These are phyloP conservation scores for Amanita subjunquillea DNA, from an alignment of 768 basidiomycete genomes.

Conservation along the genomic window DNA sequence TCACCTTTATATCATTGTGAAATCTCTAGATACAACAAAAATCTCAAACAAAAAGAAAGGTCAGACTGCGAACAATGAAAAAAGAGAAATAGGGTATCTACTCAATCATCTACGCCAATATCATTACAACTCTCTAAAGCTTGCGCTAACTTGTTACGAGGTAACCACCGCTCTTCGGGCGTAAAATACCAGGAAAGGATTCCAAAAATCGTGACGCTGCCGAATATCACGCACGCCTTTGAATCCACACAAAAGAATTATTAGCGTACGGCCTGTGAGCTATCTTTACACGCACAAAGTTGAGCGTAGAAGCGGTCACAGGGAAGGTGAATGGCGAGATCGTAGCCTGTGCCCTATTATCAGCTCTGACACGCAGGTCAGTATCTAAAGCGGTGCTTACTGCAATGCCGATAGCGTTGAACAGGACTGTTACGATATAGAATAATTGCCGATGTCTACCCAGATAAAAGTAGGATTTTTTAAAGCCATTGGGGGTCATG, in stretches of 20 bases:
- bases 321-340: constrained; percentile 87
- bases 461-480: constrained; percentile 60
- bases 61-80: no score
- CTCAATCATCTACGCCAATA: no score
- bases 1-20: no score
- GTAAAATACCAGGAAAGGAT: constrained; percentile 70
- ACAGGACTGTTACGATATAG: constrained; percentile 56
- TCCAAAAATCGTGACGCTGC: constrained; percentile 70
- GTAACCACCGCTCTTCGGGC: constrained; percentile 75
- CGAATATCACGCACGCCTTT: constrained; percentile 69
- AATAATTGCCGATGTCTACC: constrained; percentile 59
- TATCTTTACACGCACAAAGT: constrained; percentile 51
- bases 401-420: constrained; percentile 66
- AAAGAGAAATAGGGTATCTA: no score
- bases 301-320: constrained; percentile 64
- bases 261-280: background rate
- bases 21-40: no score
- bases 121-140: constrained; percentile 23
- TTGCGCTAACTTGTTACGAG: constrained; percentile 46
- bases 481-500: constrained; percentile 72
- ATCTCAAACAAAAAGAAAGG: no score
- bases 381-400: constrained; percentile 30
- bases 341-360: constrained; percentile 41
- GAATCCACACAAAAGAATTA: background rate
- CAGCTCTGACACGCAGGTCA: constrained; percentile 1